Evolutionary conservation across 768 basidiomycete species (phyloP).

Genomic region (Mycena belliarum): DNA sequence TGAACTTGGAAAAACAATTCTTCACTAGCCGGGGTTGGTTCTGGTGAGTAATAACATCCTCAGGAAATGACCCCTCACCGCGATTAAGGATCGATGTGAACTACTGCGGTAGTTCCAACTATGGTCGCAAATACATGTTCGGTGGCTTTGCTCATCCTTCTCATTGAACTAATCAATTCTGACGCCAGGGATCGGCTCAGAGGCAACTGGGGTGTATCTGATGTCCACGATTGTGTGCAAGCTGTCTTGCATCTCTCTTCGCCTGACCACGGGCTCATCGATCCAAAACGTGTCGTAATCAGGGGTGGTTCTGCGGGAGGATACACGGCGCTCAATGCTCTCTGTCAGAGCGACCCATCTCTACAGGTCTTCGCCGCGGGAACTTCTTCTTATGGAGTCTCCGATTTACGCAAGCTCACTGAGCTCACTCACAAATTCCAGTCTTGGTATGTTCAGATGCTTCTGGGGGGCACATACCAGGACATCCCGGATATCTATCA

Average conservation of each 20-base stretch:
- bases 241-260: conserved; percentile 42
- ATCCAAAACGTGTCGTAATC: conserved; percentile 63
- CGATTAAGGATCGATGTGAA: conserved; percentile 63
- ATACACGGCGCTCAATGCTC: conserved; percentile 58
- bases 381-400: conserved; percentile 67
- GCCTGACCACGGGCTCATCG: conserved; percentile 52
- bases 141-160: too few relatives aligned
- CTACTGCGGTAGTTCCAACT: conserved; percentile 59
- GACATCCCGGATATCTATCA: conserved; percentile 46
- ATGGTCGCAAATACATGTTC: conserved; percentile 44
- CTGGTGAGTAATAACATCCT: conserved; percentile 59
- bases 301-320: conserved; percentile 78
- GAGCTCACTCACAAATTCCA: conserved; percentile 62
- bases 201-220: conserved; percentile 59
- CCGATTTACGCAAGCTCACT: conserved; percentile 52
- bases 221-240: conserved; percentile 51
- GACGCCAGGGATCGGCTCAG: conserved; percentile 53
- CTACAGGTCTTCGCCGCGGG: conserved; percentile 60
- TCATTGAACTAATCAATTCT: too few relatives aligned
- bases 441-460: conserved; percentile 42
- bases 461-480: conserved; percentile 52
- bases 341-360: conserved; percentile 42
- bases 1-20: conserved; percentile 58
- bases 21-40: conserved; percentile 73
- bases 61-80: too few relatives aligned